Percentiles rank a stretch among this genome's conserved stretches.
Evolutionary conservation across 1,284 basidiomycete genomes (phyloP).

Genomic region (Pholiota adiposa): DNA sequence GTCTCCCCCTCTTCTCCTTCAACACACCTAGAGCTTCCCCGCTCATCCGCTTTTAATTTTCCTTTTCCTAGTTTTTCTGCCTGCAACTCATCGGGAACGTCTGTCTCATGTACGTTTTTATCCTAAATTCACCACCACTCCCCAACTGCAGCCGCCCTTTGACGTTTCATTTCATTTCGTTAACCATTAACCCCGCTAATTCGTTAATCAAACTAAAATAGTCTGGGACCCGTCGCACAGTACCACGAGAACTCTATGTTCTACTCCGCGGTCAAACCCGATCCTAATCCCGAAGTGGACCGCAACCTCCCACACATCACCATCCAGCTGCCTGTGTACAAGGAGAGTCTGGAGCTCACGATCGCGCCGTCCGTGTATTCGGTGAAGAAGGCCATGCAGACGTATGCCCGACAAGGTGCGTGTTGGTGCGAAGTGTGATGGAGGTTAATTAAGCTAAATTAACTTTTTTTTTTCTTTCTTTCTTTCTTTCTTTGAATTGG

Average conservation of each 20-base stretch:
- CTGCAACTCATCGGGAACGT: conserved; percentile 72
- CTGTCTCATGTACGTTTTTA: conserved; percentile 47
- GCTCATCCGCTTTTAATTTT: neutral
- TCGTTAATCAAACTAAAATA: conserved; percentile 24
- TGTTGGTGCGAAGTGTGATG: neutral
- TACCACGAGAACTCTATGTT: conserved; percentile 77
- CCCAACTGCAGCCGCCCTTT: neutral
- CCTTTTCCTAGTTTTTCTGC: conserved; percentile 60
- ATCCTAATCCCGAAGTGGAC: conserved; percentile 66
- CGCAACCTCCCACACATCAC: conserved; percentile 77
- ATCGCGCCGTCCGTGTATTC: conserved; percentile 82
- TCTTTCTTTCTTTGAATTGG: too few species aligned
- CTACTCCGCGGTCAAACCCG: conserved; percentile 70
- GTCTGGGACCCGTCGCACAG: conserved; percentile 75
- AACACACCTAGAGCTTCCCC: too few species aligned
- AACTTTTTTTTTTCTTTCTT: neutral
- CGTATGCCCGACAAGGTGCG: conserved; percentile 79
- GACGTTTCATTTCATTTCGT: neutral
- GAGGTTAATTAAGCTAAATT: neutral
- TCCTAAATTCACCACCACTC: neutral
- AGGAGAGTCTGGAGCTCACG: conserved; percentile 68
- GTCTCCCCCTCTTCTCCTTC: conserved; percentile 22
- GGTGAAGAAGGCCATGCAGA: conserved; percentile 87
- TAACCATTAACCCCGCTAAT: conserved; percentile 1
- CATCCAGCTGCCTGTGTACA: conserved; percentile 84